These are phyloP conservation scores for Elsinoe perseae DNA, from an alignment of 2,329 filamentous ascomycete species.

Conservation along the genomic window DNA sequence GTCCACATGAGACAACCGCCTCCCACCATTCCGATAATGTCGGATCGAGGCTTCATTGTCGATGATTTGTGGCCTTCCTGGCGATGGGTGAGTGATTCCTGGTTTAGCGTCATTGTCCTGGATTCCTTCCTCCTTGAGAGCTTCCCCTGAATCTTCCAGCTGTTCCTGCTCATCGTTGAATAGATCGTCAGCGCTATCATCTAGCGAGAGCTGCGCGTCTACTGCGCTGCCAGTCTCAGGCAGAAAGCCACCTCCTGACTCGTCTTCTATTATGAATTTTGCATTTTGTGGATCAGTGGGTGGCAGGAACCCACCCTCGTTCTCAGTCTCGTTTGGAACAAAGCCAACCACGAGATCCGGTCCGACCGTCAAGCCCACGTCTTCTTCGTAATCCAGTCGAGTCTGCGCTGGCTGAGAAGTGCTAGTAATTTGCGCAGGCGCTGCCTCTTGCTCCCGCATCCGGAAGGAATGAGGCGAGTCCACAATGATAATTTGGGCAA, in stretches of 20 bases:
- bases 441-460: background rate
- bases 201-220: conserved; percentile 12
- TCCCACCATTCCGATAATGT: background rate
- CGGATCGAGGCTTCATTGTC: background rate
- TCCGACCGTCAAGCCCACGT: background rate
- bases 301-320: too few relatives aligned
- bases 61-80: background rate
- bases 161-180: background rate
- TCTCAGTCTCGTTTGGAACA: background rate
- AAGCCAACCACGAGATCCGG: background rate
- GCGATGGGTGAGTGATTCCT: background rate
- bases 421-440: background rate
- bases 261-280: background rate
- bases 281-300: too few relatives aligned
- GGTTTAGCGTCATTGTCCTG: background rate
- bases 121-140: background rate
- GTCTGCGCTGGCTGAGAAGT: too few relatives aligned
- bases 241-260: conserved; percentile 15
- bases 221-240: conserved; percentile 14
- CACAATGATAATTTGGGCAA: background rate
- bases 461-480: background rate
- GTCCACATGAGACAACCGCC: background rate
- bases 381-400: too few relatives aligned
- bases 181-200: background rate
- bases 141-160: background rate